Conservation (phyloP, 2,329 filamentous ascomycete genomes). For the Tolypocladium amazonense region DNA sequence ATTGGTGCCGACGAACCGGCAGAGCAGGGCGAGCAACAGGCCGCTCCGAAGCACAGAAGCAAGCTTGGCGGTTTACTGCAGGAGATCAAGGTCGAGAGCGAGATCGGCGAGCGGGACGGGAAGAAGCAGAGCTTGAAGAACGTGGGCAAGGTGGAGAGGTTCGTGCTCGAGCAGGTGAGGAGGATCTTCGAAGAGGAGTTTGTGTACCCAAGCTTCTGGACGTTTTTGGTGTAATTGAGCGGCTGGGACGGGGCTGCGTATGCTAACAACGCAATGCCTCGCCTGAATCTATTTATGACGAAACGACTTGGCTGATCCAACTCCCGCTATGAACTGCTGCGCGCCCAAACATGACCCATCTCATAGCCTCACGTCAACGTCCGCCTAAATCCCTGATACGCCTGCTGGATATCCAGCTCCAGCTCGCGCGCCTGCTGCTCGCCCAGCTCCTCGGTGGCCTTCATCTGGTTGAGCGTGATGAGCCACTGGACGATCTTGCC, state of each 20-base stretch:
- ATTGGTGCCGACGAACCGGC: slow-evolving; percentile 40
- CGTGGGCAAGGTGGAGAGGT: slow-evolving; percentile 95
- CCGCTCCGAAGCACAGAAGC: slow-evolving; percentile 16
- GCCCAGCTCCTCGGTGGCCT: slow-evolving; percentile 79
- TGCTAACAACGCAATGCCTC: neutral
- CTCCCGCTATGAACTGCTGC: neutral
- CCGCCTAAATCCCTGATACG: slow-evolving; percentile 87
- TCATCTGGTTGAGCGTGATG: slow-evolving; percentile 96
- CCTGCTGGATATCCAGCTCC: slow-evolving; percentile 86
- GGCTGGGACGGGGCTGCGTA: neutral
- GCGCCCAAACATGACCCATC: neutral
- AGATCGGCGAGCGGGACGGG: slow-evolving; percentile 86
- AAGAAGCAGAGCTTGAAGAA: slow-evolving; percentile 96
- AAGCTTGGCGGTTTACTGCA: slow-evolving; percentile 68
- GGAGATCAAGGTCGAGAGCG: slow-evolving; percentile 92
- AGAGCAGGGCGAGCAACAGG: slow-evolving; percentile 3
- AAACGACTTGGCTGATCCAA: neutral
- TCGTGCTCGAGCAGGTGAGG: slow-evolving; percentile 91
- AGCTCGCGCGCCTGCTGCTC: slow-evolving; percentile 83
- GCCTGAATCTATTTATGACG: neutral
- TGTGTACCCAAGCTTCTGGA: slow-evolving; percentile 98
- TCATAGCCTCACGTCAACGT: slow-evolving; percentile 44
- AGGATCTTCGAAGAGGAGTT: slow-evolving; percentile 98
- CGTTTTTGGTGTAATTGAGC: slow-evolving; percentile 63
- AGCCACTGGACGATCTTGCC: slow-evolving; percentile 98